Base-by-base conservation (phyloP, 108 stramenopile genomes). In the Phaeodactylum tricornutum region DNA sequence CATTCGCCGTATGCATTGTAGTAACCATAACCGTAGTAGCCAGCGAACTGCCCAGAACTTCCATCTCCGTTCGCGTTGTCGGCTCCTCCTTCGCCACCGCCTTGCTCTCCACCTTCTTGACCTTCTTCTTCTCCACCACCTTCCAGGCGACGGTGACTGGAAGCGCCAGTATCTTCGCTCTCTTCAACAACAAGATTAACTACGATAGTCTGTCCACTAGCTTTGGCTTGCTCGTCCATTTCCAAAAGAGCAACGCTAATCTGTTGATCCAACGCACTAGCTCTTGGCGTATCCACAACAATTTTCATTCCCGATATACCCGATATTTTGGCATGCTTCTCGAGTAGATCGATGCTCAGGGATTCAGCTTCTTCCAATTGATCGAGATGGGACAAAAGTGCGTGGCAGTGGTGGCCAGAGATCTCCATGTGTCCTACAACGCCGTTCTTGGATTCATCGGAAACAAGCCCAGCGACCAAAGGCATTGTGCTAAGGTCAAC, bases 171-270 rank as follows among this genome's bases (percentile, higher is more conserved):
- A n/a, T n/a, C n/a, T n/a, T n/a, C n/a, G 4, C 29, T 45, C 51
- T 76, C 72, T 47, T 90, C 88, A 19, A 90, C 77, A 31, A 90
- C 77, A 41, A 90, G 62, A 50, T 85, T 79, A 37, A 90, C 50
- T 40, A 90, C 64, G 25, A 81, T 49, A 11, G 79, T 84, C 55
- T 66, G 68, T 23, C 64, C 77, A 33, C 24, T 50, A 20, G 38
- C 24, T 0, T 20, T 26, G 15, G 69, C 50, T 11, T 62, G 41
- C n/a, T 62, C 40, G 39, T 75, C 61, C 11, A 81, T 50, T 17
- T 70, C 33, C 7, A 51, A 16, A 36, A 90, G 30, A 61, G 80
- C 51, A 17, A 49, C 48, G 7, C 61, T 57, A 16, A 90, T 43
- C 39, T 79, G 62, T 32, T 29, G 40, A 52, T 90, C 88, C 4